Conservation (phyloP, 169 alveolate genomes). For the Eimeria zaria region DNA sequence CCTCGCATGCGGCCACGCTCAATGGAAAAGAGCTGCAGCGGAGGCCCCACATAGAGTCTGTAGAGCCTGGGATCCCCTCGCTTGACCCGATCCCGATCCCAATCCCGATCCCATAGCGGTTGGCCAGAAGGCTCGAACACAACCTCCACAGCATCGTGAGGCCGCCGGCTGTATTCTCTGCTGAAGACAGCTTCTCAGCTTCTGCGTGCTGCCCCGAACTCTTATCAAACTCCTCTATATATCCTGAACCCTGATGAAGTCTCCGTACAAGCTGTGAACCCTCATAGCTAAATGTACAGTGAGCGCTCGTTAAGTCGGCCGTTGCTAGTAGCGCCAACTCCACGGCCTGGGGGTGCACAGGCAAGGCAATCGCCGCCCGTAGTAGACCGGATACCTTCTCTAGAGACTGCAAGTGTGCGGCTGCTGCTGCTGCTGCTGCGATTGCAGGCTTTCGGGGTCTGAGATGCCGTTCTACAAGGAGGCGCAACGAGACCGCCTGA, state of each 20-base stretch:
- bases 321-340: constrained; percentile 14
- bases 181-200: not conserved
- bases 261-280: not conserved
- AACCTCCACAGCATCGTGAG: constrained; percentile 22
- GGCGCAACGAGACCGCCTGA: constrained; percentile 41
- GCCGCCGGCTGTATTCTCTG: not conserved
- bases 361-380: not conserved
- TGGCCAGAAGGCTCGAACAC: not conserved
- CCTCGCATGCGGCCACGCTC: constrained; percentile 32
- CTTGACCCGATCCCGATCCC: not conserved
- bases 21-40: not conserved
- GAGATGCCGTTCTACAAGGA: constrained; percentile 51
- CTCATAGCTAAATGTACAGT: not conserved
- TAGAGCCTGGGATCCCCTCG: not conserved
- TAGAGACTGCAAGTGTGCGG: not conserved
- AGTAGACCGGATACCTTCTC: not conserved
- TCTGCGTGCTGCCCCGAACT: not conserved
- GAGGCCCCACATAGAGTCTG: not conserved
- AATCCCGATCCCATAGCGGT: not conserved
- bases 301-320: not conserved
- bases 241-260: not conserved
- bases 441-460: constrained; percentile 8
- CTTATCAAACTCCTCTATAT: not conserved
- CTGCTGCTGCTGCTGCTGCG: constrained; percentile 22
- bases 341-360: constrained; percentile 33